Base-by-base conservation (phyloP, 2,329 filamentous ascomycete species). In the Ascochyta fabae region DNA sequence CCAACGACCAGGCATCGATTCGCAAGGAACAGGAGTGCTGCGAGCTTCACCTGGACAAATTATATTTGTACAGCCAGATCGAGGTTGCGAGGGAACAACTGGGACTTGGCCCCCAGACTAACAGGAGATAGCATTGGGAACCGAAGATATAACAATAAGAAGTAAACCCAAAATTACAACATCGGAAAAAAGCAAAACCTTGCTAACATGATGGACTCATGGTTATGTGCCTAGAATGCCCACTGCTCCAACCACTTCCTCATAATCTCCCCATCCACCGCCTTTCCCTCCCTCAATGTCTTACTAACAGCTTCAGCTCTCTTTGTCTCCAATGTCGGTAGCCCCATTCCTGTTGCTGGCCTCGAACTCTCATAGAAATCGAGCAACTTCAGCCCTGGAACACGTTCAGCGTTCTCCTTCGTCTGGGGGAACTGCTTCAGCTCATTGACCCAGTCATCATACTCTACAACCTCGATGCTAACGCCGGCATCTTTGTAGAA, bases 331-430 rank as follows among this genome's bases (percentile, higher is more conserved):
- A 59, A 23, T 2, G 45, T 16, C n/a, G 57, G 57, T 29, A 56
- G 8, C 7, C 57, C 53, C 42, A 48, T 44, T 15, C 36, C 44
- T 2, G 31, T 39, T 16, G n/a, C 26, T 2, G 39, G 27, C 13
- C 43, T 46, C 36, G 56, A 15, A 22, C 48, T 44, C 26, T 56
- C 24, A 13, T 59, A 59, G 36, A 59, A 59, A 3, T 53, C 48
- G 2, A 59, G 23, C 48, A 60, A 26, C 42, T 60, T 60, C 22
- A 60, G 27, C 2, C 57, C 57, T 4, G 57, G 53, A 9, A 57
- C 12, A 2, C 16, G 10, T 39, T 60, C 57, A 5, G 57, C 57
- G 29, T 57, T 57, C n/a, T 60, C 57, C 13, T 57, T 60, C 6
- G 48, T 57, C 10, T 34, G 27, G 2, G 53, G 40, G 3, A 60